These are phyloP conservation scores for Scleroderma citrinum DNA, from an alignment of 768 basidiomycete species.

Conservation along the genomic window DNA sequence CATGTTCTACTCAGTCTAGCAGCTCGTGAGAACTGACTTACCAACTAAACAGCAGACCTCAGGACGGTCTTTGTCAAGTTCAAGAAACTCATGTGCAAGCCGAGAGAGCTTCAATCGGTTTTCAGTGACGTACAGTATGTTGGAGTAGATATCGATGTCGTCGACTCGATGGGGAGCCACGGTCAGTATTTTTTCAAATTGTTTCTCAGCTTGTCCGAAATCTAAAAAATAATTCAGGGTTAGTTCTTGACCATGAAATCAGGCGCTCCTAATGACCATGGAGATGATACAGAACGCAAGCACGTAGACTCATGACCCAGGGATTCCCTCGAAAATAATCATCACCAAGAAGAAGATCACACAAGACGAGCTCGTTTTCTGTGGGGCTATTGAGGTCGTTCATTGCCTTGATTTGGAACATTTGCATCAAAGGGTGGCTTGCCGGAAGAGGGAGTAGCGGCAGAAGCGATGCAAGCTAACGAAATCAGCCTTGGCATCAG, in stretches of 20 bases:
- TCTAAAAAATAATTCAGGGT: conserved; percentile 42
- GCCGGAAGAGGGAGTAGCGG: conserved; percentile 43
- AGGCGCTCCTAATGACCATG: conserved; percentile 55
- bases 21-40: conserved; percentile 30
- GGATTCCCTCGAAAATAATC: conserved; percentile 77
- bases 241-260: neutral
- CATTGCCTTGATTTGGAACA: conserved; percentile 86
- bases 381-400: conserved; percentile 87
- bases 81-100: conserved; percentile 86
- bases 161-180: conserved; percentile 88
- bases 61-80: conserved; percentile 87
- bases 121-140: conserved; percentile 94
- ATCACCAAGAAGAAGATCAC: conserved; percentile 66
- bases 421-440: conserved; percentile 48
- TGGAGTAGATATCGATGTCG: conserved; percentile 93
- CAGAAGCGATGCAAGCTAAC: conserved; percentile 39
- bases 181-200: conserved; percentile 78
- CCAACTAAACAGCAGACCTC: conserved; percentile 96
- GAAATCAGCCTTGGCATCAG: conserved; percentile 7
- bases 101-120: conserved; percentile 83
- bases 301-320: conserved; percentile 83
- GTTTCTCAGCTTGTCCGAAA: conserved; percentile 76
- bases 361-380: conserved; percentile 76
- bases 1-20: neutral
- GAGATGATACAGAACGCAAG: conserved; percentile 82